phyloP scores from a whole-genome alignment of 2,329 filamentous ascomycete species.

The Paracoccidioides brasiliensis region DNA sequence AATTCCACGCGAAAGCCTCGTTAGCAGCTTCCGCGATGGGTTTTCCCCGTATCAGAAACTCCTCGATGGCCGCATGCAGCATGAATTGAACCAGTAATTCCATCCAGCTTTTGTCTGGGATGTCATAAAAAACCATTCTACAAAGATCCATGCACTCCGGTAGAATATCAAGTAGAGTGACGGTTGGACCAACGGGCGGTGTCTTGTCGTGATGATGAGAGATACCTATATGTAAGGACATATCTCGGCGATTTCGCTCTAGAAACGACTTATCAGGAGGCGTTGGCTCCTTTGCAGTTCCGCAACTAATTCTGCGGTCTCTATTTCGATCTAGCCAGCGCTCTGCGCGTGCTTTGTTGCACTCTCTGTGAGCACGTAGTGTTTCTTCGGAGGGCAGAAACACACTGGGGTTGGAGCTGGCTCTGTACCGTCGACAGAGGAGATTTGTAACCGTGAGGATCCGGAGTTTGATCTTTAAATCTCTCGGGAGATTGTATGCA shows the following conservation, averaged over 20 bases:
- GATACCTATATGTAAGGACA: constrained; percentile 18
- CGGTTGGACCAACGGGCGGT: constrained; percentile 7
- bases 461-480: constrained; percentile 36
- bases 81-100: constrained; percentile 36
- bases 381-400: constrained; percentile 21
- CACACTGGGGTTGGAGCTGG: constrained; percentile 14
- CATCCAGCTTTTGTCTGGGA: constrained; percentile 30
- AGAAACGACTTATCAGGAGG: constrained; percentile 6
- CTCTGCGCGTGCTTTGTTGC: constrained; percentile 10
- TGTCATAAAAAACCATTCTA: constrained; percentile 20
- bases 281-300: background rate
- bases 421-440: constrained; percentile 31
- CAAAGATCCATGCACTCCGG: constrained; percentile 39
- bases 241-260: constrained; percentile 16
- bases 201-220: constrained; percentile 12
- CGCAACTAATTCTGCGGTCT: background rate
- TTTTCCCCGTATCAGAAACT: constrained; percentile 29
- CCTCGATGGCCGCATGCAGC: constrained; percentile 39
- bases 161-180: constrained; percentile 30
- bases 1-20: constrained; percentile 36
- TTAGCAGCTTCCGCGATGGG: constrained; percentile 25
- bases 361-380: constrained; percentile 16
- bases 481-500: constrained; percentile 20
- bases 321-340: constrained; percentile 4
- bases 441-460: constrained; percentile 36